These are phyloP conservation scores for Scleromitrula shiraiana DNA, from an alignment of 2,329 filamentous ascomycete genomes.

Conservation along the genomic window DNA sequence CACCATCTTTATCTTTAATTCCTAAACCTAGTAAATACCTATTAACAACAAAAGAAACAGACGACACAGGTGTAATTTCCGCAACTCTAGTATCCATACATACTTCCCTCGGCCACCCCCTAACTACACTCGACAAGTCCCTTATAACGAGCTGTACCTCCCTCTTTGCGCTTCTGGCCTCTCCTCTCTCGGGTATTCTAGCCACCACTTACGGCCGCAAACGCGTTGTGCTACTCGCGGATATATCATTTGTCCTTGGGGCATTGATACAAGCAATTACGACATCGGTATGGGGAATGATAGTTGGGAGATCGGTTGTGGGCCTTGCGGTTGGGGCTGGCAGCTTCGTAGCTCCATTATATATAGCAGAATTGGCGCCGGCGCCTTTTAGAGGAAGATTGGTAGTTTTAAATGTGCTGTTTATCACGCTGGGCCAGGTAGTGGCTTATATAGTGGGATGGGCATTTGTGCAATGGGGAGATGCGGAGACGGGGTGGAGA, in stretches of 20 bases:
- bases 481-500: conserved; percentile 60
- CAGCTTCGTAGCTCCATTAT: conserved; percentile 77
- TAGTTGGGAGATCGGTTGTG: conserved; percentile 59
- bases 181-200: conserved; percentile 55
- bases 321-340: conserved; percentile 67
- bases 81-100: conserved; percentile 59
- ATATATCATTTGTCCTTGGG: conserved; percentile 59
- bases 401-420: conserved; percentile 73
- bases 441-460: conserved; percentile 82
- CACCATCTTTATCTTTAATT: not conserved
- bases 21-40: not conserved
- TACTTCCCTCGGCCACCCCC: conserved; percentile 44
- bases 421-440: conserved; percentile 83
- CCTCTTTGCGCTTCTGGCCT: conserved; percentile 55
- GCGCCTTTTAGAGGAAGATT: conserved; percentile 67
- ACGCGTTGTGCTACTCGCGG: conserved; percentile 54
- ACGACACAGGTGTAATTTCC: conserved; percentile 49
- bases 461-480: conserved; percentile 53
- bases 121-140: conserved; percentile 59
- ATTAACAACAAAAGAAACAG: conserved; percentile 11
- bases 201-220: conserved; percentile 55
- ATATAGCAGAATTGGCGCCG: conserved; percentile 81
- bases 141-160: conserved; percentile 64
- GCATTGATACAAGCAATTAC: conserved; percentile 57
- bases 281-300: conserved; percentile 53